Percentiles rank a stretch among this genome's conserved stretches.
Evolutionary conservation across 495 filamentous ascomycete species (phyloP).

Genomic region (Neurospora sp.): DNA sequence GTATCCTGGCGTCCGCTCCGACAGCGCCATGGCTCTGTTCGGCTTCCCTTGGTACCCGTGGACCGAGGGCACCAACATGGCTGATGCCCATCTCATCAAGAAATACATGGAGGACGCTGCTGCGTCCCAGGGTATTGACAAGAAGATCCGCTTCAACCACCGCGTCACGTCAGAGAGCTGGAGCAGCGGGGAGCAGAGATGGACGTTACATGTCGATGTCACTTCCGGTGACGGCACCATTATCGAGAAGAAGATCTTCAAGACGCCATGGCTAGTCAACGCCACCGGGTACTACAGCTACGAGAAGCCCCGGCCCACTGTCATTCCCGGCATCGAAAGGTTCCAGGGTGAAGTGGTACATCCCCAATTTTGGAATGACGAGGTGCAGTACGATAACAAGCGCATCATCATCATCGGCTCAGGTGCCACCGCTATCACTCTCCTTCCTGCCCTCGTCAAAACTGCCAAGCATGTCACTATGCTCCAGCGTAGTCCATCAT

Average conservation of each 20-base stretch:
- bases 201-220: constrained; percentile 48
- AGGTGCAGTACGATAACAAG: constrained; percentile 40
- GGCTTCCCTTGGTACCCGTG: constrained; percentile 63
- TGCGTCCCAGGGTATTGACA: constrained; percentile 48
- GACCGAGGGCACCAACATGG: constrained; percentile 49
- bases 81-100: constrained; percentile 46
- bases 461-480: constrained; percentile 44
- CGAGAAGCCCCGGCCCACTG: constrained; percentile 40
- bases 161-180: constrained; percentile 47
- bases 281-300: constrained; percentile 65
- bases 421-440: constrained; percentile 48
- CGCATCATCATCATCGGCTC: constrained; percentile 45
- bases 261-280: constrained; percentile 47
- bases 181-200: constrained; percentile 48
- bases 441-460: constrained; percentile 40
- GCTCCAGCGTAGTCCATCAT: constrained; percentile 48
- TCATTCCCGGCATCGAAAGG: constrained; percentile 49
- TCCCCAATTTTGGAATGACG: constrained; percentile 54
- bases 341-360: constrained; percentile 50
- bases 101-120: constrained; percentile 55
- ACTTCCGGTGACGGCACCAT: constrained; percentile 27
- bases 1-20: constrained; percentile 60
- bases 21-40: constrained; percentile 58
- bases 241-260: constrained; percentile 26
- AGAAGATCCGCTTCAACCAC: constrained; percentile 51